These are phyloP conservation scores for Sechiopsis laciniata DNA, from an alignment of 306 rosid genomes.

Conservation along the genomic window DNA sequence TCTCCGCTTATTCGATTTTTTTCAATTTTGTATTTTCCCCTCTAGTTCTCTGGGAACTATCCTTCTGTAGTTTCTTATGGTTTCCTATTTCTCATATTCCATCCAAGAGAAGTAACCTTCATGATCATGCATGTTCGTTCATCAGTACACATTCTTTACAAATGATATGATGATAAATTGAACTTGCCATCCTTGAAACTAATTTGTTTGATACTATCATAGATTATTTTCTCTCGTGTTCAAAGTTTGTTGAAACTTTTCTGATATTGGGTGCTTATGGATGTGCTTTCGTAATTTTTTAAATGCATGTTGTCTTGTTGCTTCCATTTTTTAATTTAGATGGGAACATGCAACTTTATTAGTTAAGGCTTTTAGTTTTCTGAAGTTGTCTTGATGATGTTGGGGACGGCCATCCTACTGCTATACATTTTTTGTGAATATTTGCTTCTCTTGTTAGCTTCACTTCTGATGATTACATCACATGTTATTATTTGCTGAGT, in stretches of 20 bases:
- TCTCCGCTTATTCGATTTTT: not conserved
- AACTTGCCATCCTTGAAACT: not conserved
- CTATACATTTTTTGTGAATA: not conserved
- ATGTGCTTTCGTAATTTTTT: not conserved
- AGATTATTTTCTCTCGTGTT: not conserved
- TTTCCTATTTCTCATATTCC: not conserved
- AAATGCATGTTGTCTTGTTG: not conserved
- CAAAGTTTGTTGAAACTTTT: not conserved
- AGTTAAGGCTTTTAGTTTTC: slow-evolving; percentile 7
- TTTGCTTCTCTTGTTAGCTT: not conserved
- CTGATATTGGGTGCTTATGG: not conserved
- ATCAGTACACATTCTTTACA: not conserved
- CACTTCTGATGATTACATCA: not conserved
- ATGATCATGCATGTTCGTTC: not conserved
- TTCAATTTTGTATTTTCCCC: not conserved
- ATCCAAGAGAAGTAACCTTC: not conserved
- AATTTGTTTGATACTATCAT: not conserved
- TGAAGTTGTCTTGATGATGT: slow-evolving; percentile 7
- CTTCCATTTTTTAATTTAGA: not conserved
- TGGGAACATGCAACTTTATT: not conserved
- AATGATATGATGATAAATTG: not conserved
- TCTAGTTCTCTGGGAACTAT: not conserved
- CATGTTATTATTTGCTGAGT: not conserved
- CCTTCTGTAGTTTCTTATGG: not conserved
- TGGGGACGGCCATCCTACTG: not conserved